Conservation (phyloP, 768 basidiomycete genomes). For the Porphyrellus cyaneotinctus region DNA sequence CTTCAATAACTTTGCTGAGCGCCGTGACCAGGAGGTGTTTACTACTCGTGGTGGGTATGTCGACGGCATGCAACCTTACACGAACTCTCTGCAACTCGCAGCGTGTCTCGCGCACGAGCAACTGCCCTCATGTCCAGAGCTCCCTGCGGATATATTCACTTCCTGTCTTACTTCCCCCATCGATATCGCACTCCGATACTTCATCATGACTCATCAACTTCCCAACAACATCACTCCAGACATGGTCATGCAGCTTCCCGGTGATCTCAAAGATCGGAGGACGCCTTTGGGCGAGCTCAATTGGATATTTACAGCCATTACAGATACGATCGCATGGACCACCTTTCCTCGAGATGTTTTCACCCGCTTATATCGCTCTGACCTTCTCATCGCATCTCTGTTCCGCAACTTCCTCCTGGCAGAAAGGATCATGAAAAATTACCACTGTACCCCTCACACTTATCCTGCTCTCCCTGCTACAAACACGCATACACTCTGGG, state of each 20-base stretch:
- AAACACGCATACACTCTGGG: slow-evolving; percentile 96
- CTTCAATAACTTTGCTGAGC: slow-evolving; percentile 76
- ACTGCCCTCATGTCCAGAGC: slow-evolving; percentile 91
- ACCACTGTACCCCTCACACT: slow-evolving; percentile 94
- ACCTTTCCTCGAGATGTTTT: slow-evolving; percentile 92
- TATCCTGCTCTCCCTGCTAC: slow-evolving; percentile 89
- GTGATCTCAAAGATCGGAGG: slow-evolving; percentile 92
- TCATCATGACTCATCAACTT: slow-evolving; percentile 85
- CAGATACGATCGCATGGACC: slow-evolving; percentile 99
- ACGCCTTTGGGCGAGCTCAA: slow-evolving; percentile 98
- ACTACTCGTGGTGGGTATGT: slow-evolving; percentile 55
- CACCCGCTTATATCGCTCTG: slow-evolving; percentile 90
- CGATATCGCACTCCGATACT: slow-evolving; percentile 93
- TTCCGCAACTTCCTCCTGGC: slow-evolving; percentile 98
- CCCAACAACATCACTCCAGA: slow-evolving; percentile 78
- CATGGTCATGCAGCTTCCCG: slow-evolving; percentile 92
- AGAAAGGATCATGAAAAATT: slow-evolving; percentile 96
- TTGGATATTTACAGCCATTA: slow-evolving; percentile 99
- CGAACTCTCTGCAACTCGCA: slow-evolving; percentile 89
- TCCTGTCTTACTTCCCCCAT: slow-evolving; percentile 97
- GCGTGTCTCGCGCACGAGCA: slow-evolving; percentile 90
- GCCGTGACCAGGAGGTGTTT: slow-evolving; percentile 65
- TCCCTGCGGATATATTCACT: slow-evolving; percentile 96
- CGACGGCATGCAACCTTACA: slow-evolving; percentile 63
- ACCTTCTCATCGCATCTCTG: slow-evolving; percentile 90